These are phyloP conservation scores for Mycena rebaudengoi DNA, from an alignment of 768 basidiomycete species.

Conservation along the genomic window DNA sequence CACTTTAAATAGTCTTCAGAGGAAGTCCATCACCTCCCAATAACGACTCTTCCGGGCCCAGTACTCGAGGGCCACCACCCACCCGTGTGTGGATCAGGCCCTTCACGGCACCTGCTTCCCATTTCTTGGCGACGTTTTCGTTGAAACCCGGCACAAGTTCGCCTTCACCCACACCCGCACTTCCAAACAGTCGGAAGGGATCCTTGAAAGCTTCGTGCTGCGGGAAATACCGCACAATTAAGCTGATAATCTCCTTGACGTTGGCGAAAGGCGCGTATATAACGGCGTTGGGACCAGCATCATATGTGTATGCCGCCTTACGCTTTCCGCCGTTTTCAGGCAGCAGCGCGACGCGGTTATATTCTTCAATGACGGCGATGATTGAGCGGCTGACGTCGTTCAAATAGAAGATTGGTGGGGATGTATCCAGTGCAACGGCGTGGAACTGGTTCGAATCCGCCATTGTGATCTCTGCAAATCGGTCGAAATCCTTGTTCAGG, in stretches of 20 bases:
- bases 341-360: slow-evolving; percentile 79
- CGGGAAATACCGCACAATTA: slow-evolving; percentile 89
- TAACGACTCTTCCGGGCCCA: slow-evolving; percentile 70
- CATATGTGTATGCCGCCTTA: slow-evolving; percentile 98
- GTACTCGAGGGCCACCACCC: slow-evolving; percentile 87
- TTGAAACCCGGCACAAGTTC: slow-evolving; percentile 79
- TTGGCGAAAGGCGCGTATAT: slow-evolving; percentile 88
- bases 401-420: slow-evolving; percentile 99
- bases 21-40: slow-evolving; percentile 78
- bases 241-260: slow-evolving; percentile 77
- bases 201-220: slow-evolving; percentile 81
- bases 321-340: slow-evolving; percentile 57
- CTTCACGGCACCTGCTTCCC: slow-evolving; percentile 82
- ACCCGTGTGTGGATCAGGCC: slow-evolving; percentile 91
- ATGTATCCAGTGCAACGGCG: slow-evolving; percentile 95
- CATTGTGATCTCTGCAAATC: slow-evolving; percentile 94
- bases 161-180: slow-evolving; percentile 51
- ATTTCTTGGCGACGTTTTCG: slow-evolving; percentile 74
- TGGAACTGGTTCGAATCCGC: slow-evolving; percentile 99
- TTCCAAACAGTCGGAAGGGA: slow-evolving; percentile 69
- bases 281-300: slow-evolving; percentile 98
- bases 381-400: slow-evolving; percentile 97
- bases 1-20: slow-evolving; percentile 10
- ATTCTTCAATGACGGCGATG: slow-evolving; percentile 89
- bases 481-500: slow-evolving; percentile 78